phyloP scores from a whole-genome alignment of 345 rosid species.

The Acer negundo region DNA sequence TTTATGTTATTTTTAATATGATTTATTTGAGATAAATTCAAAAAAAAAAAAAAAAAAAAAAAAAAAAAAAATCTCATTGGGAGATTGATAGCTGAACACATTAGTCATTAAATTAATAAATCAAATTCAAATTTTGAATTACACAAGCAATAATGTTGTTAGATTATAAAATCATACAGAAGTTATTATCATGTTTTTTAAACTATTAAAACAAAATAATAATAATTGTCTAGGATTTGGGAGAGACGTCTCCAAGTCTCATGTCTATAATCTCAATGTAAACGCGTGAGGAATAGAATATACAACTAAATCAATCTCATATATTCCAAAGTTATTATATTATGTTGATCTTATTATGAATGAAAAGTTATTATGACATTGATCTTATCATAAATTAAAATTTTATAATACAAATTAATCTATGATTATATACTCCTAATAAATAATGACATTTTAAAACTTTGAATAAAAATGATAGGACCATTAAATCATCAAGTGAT shows the following conservation, averaged over 20 bases:
- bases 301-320: too few relatives aligned
- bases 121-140: slow-evolving; percentile 5
- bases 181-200: background rate
- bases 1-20: too few relatives aligned
- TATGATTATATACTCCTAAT: background rate
- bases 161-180: background rate
- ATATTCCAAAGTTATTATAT: background rate
- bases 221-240: too few relatives aligned
- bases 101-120: background rate
- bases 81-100: background rate
- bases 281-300: too few relatives aligned
- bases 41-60: background rate
- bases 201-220: too few relatives aligned
- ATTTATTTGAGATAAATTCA: background rate
- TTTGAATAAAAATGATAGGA: background rate
- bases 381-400: too few relatives aligned
- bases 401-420: too few relatives aligned
- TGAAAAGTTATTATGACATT: background rate
- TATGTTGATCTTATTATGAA: slow-evolving; percentile 1
- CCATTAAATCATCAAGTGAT: background rate
- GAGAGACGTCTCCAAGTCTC: too few relatives aligned
- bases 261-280: too few relatives aligned
- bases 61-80: background rate
- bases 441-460: background rate
- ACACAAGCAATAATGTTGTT: background rate